These are phyloP conservation scores for Colletotrichum tabaci DNA, from an alignment of 2,329 filamentous ascomycete genomes.

Conservation along the genomic window DNA sequence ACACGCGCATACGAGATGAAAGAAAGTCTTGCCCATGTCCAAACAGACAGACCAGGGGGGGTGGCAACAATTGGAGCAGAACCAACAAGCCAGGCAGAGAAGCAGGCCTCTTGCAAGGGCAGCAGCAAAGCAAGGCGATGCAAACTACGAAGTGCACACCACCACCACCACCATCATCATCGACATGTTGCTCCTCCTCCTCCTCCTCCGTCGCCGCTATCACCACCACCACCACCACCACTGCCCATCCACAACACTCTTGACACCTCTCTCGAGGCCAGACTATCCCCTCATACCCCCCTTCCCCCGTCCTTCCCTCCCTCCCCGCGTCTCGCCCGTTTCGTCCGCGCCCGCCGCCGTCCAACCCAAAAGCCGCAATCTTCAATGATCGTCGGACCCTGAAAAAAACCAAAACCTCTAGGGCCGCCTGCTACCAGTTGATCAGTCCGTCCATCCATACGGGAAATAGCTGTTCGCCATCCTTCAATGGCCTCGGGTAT, in stretches of 20 bases:
- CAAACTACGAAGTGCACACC: constrained; percentile 9
- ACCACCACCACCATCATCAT: constrained; percentile 24
- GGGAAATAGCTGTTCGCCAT: constrained; percentile 1
- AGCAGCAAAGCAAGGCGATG: background rate
- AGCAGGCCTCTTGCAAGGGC: background rate
- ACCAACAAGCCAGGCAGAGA: background rate
- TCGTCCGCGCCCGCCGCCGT: constrained; percentile 10
- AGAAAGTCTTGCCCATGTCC: constrained; percentile 12
- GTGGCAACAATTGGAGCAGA: background rate
- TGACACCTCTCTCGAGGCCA: background rate
- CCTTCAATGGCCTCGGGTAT: background rate
- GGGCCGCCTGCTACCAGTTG: background rate
- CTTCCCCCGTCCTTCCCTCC: constrained; percentile 9
- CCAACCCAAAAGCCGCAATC: constrained; percentile 33
- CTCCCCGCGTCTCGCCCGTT: constrained; percentile 28
- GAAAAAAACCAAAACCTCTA: constrained; percentile 7
- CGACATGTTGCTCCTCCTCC: constrained; percentile 1
- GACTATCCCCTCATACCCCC: background rate
- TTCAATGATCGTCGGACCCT: constrained; percentile 42
- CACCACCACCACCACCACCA: constrained; percentile 27
- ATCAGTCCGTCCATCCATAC: no score
- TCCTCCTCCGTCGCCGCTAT: constrained; percentile 1
- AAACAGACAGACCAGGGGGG: background rate
- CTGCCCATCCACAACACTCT: background rate
- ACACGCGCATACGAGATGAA: constrained; percentile 15